Evolutionary conservation across 2,329 filamentous ascomycete species (phyloP).

Genomic region (Aschersonia sp.): DNA sequence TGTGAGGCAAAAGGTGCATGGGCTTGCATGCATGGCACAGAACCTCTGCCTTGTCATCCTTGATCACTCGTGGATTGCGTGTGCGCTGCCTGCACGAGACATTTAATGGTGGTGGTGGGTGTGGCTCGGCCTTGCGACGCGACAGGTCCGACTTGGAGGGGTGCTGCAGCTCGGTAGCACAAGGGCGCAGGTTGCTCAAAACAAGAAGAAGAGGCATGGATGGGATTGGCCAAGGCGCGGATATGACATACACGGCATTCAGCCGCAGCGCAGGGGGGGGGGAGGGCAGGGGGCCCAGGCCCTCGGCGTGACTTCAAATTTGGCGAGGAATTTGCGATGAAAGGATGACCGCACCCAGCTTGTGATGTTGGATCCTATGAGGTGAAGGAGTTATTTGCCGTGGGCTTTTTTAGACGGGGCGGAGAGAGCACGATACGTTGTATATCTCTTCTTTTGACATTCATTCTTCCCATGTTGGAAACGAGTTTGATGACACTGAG

Average conservation of each 20-base stretch:
- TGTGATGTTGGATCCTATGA: too few relatives aligned
- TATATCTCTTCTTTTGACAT: background rate
- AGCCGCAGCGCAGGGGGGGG: constrained; percentile 3
- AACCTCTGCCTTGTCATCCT: too few relatives aligned
- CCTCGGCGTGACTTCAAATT: background rate
- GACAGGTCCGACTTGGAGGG: background rate
- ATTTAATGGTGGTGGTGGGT: background rate
- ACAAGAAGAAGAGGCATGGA: background rate
- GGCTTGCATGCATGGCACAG: too few relatives aligned
- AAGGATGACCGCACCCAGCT: too few relatives aligned
- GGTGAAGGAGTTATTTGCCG: too few relatives aligned
- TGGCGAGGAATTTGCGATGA: background rate
- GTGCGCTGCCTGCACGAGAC: background rate
- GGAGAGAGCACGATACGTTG: background rate
- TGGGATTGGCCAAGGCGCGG: background rate
- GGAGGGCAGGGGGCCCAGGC: background rate
- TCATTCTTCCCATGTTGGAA: background rate
- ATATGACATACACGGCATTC: background rate
- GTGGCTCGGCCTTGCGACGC: background rate
- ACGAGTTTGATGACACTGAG: too few relatives aligned
- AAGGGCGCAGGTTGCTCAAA: background rate
- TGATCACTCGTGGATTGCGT: too few relatives aligned
- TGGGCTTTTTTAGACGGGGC: too few relatives aligned
- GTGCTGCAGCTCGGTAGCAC: background rate
- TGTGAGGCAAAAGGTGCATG: too few relatives aligned